Conservation (phyloP, 2,329 filamentous ascomycete genomes). For the Alternaria atra region DNA sequence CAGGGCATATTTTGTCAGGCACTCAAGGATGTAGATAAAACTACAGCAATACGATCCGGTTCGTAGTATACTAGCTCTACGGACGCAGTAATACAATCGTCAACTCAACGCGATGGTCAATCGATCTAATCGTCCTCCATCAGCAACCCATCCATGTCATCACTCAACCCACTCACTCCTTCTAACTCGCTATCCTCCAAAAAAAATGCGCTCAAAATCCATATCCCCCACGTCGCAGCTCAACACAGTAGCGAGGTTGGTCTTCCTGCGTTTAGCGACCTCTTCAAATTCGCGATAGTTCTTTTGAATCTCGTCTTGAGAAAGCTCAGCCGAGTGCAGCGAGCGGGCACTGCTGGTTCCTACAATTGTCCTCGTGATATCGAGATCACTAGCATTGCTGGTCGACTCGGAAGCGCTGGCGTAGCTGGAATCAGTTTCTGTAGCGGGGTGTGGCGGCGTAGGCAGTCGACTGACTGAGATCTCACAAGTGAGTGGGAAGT, state of each 20-base stretch:
- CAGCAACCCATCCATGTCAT: slow-evolving; percentile 8
- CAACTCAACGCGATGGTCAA: background rate
- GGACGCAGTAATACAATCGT: background rate
- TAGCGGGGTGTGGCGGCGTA: background rate
- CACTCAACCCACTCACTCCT: slow-evolving; percentile 10
- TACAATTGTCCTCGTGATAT: background rate
- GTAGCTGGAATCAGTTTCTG: background rate
- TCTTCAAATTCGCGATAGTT: slow-evolving; percentile 29
- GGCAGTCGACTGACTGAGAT: background rate
- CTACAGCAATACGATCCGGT: background rate
- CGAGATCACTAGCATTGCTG: background rate
- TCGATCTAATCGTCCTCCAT: background rate
- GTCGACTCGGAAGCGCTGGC: background rate
- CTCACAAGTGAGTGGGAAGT: background rate
- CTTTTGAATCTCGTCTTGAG: slow-evolving; percentile 22
- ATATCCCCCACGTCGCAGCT: slow-evolving; percentile 20
- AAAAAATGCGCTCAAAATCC: slow-evolving; percentile 31
- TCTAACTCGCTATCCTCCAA: slow-evolving; percentile 19
- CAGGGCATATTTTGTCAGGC: background rate
- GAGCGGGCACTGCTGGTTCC: background rate
- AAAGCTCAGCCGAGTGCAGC: slow-evolving; percentile 3
- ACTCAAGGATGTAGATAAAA: background rate
- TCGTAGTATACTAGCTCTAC: too few species aligned
- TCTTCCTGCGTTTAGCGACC: slow-evolving; percentile 8
- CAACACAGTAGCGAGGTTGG: background rate